Base-by-base conservation (phyloP, 2,329 filamentous ascomycete genomes). In the Colletotrichum sp. region DNA sequence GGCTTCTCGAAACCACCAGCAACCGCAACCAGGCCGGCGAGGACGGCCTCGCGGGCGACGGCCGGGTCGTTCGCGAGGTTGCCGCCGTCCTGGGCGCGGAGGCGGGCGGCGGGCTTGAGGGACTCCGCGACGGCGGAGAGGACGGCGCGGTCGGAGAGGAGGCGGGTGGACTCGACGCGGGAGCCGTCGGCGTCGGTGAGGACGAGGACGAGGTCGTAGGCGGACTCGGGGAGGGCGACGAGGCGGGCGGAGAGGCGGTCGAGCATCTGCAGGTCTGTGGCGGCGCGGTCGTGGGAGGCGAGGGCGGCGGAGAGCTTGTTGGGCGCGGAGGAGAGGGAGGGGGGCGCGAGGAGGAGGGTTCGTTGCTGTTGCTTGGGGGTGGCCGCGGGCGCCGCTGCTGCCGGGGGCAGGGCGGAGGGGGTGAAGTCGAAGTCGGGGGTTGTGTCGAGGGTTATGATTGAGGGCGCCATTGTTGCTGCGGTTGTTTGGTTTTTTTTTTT, bases 191-290 rank as follows among this genome's bases (percentile, higher is more conserved):
- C 90, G 84, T 96, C 95, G 78, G 94, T 94, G 77, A 98, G 92
- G 70, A 99, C 90, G 64, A 98, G 91, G 59, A 98, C 91, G 59
- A 94, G 86, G 83, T 98, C 95, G 88, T 99, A 99, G 71, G 94
- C 94, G 65, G 91, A 87, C 70, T 91, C 80, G 2, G 96, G 94
- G 0, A 99, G 92, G 9, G 92, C 88, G 73, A 97, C 95, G 48
- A 98, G 89, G 77, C 95, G 95, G 44, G 94, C 91, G 3, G 94
- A 92, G 55, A 99, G 91, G 68, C 97, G 95, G 87, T 99, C 97
- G 77, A 99, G 94, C 97, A 99, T 99, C 85, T 98, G 97, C 69
- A 99, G 90, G 83, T 99, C 97, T 77, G 96, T 96, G 61, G 90
- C 88, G 78, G 90, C 87, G 82, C 95, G 93, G 84, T 97, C 93